Percentiles rank a stretch among this genome's conserved stretches.
Conservation (phyloP, 768 basidiomycete genomes). For the Rhizopogon vulgaris region DNA sequence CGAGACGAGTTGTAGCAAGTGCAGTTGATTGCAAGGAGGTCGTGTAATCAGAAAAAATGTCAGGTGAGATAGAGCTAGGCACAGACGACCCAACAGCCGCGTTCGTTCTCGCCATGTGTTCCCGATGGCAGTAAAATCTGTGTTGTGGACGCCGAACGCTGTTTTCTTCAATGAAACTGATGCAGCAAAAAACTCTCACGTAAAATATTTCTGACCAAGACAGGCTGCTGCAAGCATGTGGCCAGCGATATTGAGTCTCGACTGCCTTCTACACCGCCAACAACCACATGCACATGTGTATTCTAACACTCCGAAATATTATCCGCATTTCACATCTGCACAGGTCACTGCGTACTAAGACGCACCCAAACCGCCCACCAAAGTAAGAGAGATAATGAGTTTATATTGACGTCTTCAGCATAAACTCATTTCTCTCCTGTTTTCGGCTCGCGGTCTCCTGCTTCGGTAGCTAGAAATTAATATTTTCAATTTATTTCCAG, state of each 20-base stretch:
- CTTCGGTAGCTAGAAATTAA: background rate
- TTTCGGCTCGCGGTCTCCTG: background rate
- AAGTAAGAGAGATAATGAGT: background rate
- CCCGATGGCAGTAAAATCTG: background rate
- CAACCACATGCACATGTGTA: background rate
- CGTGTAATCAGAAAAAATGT: conserved; percentile 49
- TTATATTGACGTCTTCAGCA: background rate
- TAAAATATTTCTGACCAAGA: no score
- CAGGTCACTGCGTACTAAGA: background rate
- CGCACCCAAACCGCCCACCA: background rate
- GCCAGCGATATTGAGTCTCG: background rate
- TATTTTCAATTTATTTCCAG: background rate
- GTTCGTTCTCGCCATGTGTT: background rate
- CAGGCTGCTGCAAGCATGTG: no score
- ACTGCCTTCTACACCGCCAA: background rate
- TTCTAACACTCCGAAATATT: background rate
- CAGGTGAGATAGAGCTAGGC: conserved; percentile 11
- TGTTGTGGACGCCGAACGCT: background rate
- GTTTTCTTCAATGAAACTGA: no score
- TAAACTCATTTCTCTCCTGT: no score
- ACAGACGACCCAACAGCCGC: background rate
- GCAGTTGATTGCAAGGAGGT: conserved; percentile 52
- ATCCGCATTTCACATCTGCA: no score
- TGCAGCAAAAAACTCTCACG: background rate
- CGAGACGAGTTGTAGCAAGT: conserved; percentile 55